These are phyloP conservation scores for Thalia dealbata DNA, from an alignment of 176 grass and related monocot species.

Conservation along the genomic window DNA sequence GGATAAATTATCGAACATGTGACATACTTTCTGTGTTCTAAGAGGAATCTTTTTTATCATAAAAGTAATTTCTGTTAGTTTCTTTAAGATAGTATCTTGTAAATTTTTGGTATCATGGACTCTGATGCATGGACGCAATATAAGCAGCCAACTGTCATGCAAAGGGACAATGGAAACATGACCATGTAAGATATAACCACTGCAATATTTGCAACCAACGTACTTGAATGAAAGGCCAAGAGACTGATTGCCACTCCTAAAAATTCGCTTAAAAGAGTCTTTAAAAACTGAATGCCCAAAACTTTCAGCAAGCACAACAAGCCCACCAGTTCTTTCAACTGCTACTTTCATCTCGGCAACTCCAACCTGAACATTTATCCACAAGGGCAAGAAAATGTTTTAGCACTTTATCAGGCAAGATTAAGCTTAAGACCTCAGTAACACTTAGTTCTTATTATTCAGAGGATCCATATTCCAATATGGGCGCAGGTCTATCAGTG, in stretches of 20 bases:
- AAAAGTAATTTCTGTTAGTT: no score
- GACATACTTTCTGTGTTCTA: no score
- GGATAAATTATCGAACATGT: no score
- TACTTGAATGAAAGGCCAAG: conserved; percentile 96
- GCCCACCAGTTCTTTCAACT: conserved; percentile 95
- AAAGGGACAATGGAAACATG: neutral
- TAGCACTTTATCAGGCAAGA: neutral
- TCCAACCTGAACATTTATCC: conserved; percentile 51
- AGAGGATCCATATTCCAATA: neutral
- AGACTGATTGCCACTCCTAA: conserved; percentile 71
- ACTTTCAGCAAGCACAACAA: conserved; percentile 97
- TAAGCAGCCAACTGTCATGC: no score
- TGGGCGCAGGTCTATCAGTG: neutral
- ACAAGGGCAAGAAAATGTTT: conserved; percentile 9
- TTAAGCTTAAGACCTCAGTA: neutral
- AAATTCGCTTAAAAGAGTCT: conserved; percentile 94
- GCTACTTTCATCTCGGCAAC: conserved; percentile 94
- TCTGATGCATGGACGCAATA: no score
- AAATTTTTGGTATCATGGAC: no score
- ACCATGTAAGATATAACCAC: neutral
- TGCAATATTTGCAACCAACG: conserved; percentile 18
- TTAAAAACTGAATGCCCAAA: conserved; percentile 95
- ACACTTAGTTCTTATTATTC: neutral
- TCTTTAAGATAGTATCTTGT: no score
- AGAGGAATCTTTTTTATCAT: no score